Conservation (phyloP, 2,329 filamentous ascomycete species). For the Grosmannia huntii region DNA sequence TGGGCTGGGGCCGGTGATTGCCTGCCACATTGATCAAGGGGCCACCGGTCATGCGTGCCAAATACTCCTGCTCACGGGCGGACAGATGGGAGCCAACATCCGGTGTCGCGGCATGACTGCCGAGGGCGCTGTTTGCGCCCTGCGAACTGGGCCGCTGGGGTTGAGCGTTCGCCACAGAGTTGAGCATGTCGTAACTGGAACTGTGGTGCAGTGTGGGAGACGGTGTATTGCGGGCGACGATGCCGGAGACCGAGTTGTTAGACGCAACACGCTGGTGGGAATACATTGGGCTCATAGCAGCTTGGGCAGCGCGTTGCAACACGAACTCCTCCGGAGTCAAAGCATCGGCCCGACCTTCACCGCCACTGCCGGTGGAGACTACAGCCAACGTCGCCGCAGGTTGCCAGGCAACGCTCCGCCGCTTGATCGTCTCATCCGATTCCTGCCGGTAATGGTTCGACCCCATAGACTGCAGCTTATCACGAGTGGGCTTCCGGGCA, state of each 20-base stretch:
- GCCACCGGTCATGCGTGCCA: slow-evolving; percentile 69
- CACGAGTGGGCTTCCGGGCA: neutral
- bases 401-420: slow-evolving; percentile 62
- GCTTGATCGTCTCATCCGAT: slow-evolving; percentile 41
- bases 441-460: slow-evolving; percentile 30
- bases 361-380: slow-evolving; percentile 30
- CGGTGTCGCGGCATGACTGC: slow-evolving; percentile 16
- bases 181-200: slow-evolving; percentile 27
- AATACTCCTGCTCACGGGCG: slow-evolving; percentile 76
- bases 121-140: slow-evolving; percentile 38
- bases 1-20: slow-evolving; percentile 31
- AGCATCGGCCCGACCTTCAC: slow-evolving; percentile 25
- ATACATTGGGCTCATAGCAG: slow-evolving; percentile 38
- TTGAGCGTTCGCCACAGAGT: slow-evolving; percentile 25
- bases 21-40: slow-evolving; percentile 59
- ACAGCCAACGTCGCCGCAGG: slow-evolving; percentile 40
- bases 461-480: slow-evolving; percentile 11
- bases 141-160: slow-evolving; percentile 42
- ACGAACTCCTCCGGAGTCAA: slow-evolving; percentile 75
- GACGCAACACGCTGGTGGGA: slow-evolving; percentile 49
- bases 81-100: slow-evolving; percentile 49
- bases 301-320: slow-evolving; percentile 54
- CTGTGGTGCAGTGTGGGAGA: slow-evolving; percentile 29
- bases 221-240: slow-evolving; percentile 26
- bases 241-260: slow-evolving; percentile 24